Base-by-base conservation (phyloP, 2,329 filamentous ascomycete genomes). In the Bipolaris victoriae region DNA sequence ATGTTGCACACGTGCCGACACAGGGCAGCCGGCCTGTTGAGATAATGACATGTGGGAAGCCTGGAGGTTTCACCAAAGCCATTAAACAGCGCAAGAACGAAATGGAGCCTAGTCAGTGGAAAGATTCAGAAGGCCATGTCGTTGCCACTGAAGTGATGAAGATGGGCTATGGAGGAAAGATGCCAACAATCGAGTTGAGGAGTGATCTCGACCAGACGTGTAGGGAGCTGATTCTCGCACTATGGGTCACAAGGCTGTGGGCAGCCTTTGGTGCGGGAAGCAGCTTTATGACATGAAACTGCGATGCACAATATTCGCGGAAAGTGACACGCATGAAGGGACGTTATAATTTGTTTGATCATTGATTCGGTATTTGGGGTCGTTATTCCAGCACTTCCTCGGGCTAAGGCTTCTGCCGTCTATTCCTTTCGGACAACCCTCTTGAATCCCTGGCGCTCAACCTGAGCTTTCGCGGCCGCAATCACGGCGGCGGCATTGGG, bases 391-490 rank as follows among this genome's bases (percentile, higher is more conserved):
- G 16, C 43, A 33, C 15, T 3, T 35, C 24, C 3, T 45, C 10
- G 10, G 15, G 29, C 26, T 20, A 13, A 35, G 16, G 26, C 43
- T 46, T 31, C 9, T 10, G 6, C 16, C 11, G 22, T 43, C 43
- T 62, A 62, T 43, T 51, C 53, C 22, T 26, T 43, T 33, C 55
- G 53, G 15, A 65, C 62, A 44, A 64, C 66, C 60, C 65, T 66
- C 66, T 63, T 71, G 48, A 72, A 73, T 1, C 70, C 69, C 57
- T 73, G 70, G 61, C 63, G 24, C 44, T 47, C 59, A 29, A 72
- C 68, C 60, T 72, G 70, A 5, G 62, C 65, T 57, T 73, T 24
- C 1, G 69, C 70, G n/a, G 67, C 70, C 18, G 69, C 68, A 57
- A 73, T 72, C 3, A 67, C 67, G 22, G 62, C 59, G 7, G 56